Base-by-base conservation (phyloP, 2,329 filamentous ascomycete genomes). In the Penicillium sp. region DNA sequence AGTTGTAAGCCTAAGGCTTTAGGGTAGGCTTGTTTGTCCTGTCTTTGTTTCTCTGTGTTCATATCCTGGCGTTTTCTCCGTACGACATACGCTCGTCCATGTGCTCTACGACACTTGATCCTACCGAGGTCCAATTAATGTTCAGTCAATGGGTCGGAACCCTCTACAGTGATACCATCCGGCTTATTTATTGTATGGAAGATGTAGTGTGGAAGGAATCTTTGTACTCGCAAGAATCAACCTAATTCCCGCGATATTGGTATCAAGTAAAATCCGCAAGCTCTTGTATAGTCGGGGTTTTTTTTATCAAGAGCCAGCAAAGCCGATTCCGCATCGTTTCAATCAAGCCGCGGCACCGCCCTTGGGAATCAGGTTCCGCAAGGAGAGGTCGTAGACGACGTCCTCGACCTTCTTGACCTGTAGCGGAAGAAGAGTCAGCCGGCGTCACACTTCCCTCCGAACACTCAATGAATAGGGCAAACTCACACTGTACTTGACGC, bases 351-450 rank as follows among this genome's bases (percentile, higher is more conserved):
- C 54, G 20, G 58, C 47, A 35, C 55, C 50, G 13, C 60, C 63
- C 59, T 81, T 78, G 40, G 87, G 83, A 44, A 95, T 80, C 66
- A 97, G 72, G 45, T 94, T 92, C 53, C 94, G 83, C 67, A 99
- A 76, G 22, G 89, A 92, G 50, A 99, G 76, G 70, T 99, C 94
- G 68, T 99, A 99, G 45, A 97, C 92, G 11, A 99, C 91, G 68
- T 97, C 94, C 78, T 99, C 94, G 11, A 96, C 90, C 71, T 95
- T 92, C 80, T 97, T 99, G 66, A 99, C 90, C 78, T 81, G 47
- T 44, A 60, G 20, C 25, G 6, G 11, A 50, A 35, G 7, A 48
- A 46, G 40, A 27, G 45, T 43, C 5, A 49, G 45, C 50, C 44
- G 16, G 9, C 48, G 46, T 35, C 27, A 22, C 16, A 42, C 14